Percentiles rank a stretch among this genome's conserved stretches.
These are phyloP conservation scores for Chernovozyma sophiae-reginae DNA, from an alignment of 1,139 yeast genomes.

Conservation along the genomic window DNA sequence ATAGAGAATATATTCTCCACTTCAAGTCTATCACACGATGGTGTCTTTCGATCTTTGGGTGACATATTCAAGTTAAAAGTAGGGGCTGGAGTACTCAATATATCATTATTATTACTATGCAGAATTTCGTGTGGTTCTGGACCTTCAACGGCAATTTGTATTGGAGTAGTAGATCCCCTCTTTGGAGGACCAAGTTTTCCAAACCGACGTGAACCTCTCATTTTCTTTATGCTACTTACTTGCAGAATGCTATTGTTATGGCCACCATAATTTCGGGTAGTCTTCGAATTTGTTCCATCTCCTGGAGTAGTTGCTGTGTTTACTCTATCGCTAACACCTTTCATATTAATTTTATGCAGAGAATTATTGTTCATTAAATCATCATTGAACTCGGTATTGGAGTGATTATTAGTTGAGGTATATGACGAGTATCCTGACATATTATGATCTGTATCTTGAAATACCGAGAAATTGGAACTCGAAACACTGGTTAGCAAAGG, in stretches of 20 bases:
- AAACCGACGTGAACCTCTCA: conserved; percentile 30
- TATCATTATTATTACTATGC: neutral
- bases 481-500: conserved; percentile 6
- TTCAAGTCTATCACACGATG: neutral
- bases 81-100: conserved; percentile 12
- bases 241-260: conserved; percentile 7
- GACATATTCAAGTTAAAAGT: conserved; percentile 13
- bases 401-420: conserved; percentile 5
- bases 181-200: conserved; percentile 42
- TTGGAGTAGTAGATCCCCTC: conserved; percentile 26
- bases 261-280: conserved; percentile 12
- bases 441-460: conserved; percentile 1
- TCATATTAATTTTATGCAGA: neutral
- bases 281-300: conserved; percentile 12
- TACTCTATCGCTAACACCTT: neutral
- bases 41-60: conserved; percentile 11
- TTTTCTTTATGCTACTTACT: conserved; percentile 21
- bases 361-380: conserved; percentile 3
- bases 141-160: conserved; percentile 6
- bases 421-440: conserved; percentile 10
- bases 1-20: neutral
- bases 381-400: neutral
- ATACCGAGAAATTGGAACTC: conserved; percentile 3
- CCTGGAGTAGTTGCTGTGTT: neutral
- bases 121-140: neutral